phyloP scores from a whole-genome alignment of 495 filamentous ascomycete species.

The Podospora didyma region DNA sequence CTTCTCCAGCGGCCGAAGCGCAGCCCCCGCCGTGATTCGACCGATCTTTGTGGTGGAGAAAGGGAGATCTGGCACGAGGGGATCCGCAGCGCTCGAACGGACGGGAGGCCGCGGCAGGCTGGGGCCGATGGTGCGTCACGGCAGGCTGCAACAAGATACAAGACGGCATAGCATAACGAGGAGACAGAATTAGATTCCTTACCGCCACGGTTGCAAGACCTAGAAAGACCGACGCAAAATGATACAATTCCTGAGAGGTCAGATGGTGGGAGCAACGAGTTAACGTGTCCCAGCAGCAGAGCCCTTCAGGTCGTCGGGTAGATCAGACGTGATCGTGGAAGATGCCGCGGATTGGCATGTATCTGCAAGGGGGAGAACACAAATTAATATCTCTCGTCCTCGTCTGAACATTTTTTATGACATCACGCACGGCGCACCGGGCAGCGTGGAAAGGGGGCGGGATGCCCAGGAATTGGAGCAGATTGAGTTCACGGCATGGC shows the following conservation, averaged over 20 bases:
- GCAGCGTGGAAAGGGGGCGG: slow-evolving; percentile 9
- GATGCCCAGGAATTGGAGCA: slow-evolving; percentile 18
- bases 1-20: slow-evolving; percentile 6
- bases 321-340: slow-evolving; percentile 41
- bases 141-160: background rate
- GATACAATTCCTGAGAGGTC: slow-evolving; percentile 42
- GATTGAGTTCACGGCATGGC: slow-evolving; percentile 2
- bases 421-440: slow-evolving; percentile 15
- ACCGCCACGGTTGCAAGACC: slow-evolving; percentile 58
- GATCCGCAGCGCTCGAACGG: slow-evolving; percentile 8
- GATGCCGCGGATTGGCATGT: slow-evolving; percentile 50
- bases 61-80: slow-evolving; percentile 16
- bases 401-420: slow-evolving; percentile 11
- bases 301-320: slow-evolving; percentile 35
- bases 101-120: slow-evolving; percentile 11
- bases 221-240: slow-evolving; percentile 47
- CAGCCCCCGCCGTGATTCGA: slow-evolving; percentile 9
- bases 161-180: slow-evolving; percentile 19
- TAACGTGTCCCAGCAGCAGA: slow-evolving; percentile 67
- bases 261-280: slow-evolving; percentile 62
- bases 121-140: slow-evolving; percentile 2
- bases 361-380: slow-evolving; percentile 35
- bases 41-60: slow-evolving; percentile 10
- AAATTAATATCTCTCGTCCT: slow-evolving; percentile 23
- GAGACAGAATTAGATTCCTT: slow-evolving; percentile 51